Percentiles rank a stretch among this genome's conserved stretches.
phyloP scores from a whole-genome alignment of 305 asterid species.

The Euphrasia arctica region DNA sequence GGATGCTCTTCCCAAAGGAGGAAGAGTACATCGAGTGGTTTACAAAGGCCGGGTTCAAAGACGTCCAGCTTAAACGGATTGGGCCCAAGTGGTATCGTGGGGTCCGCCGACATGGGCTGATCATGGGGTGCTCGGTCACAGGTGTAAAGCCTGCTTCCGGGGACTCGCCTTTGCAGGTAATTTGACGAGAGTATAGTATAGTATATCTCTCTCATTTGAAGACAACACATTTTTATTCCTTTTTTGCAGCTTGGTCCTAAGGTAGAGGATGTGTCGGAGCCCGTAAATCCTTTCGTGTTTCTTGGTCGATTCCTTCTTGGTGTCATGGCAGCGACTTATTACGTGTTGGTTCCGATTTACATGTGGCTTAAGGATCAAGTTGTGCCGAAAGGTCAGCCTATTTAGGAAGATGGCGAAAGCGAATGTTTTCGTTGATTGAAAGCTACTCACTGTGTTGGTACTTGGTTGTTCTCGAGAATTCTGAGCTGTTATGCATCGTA shows the following conservation, averaged over 20 bases:
- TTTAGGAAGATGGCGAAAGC: constrained; percentile 34
- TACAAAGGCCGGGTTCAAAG: constrained; percentile 82
- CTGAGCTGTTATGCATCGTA: constrained; percentile 4
- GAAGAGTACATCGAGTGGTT: constrained; percentile 98
- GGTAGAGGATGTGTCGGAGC: constrained; percentile 69
- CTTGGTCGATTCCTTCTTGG: constrained; percentile 66
- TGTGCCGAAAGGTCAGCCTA: constrained; percentile 76
- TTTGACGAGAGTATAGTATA: background rate
- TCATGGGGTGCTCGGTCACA: constrained; percentile 96
- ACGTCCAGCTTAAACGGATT: constrained; percentile 81
- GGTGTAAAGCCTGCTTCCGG: constrained; percentile 86
- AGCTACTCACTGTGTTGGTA: too few relatives aligned
- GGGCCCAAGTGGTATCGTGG: constrained; percentile 99
- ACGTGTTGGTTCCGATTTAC: constrained; percentile 80
- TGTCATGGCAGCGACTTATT: constrained; percentile 74
- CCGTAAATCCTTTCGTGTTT: constrained; percentile 64
- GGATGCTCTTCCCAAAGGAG: constrained; percentile 99
- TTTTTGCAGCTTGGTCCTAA: constrained; percentile 82
- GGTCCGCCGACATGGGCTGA: constrained; percentile 91
- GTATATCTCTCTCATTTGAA: background rate
- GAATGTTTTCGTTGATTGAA: background rate
- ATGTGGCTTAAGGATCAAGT: constrained; percentile 95
- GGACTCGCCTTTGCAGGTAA: constrained; percentile 90
- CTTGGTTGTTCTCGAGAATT: background rate
- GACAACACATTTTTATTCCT: background rate